Base-by-base conservation (phyloP, 345 rosid species). In the Melaleuca quinquenervia region DNA sequence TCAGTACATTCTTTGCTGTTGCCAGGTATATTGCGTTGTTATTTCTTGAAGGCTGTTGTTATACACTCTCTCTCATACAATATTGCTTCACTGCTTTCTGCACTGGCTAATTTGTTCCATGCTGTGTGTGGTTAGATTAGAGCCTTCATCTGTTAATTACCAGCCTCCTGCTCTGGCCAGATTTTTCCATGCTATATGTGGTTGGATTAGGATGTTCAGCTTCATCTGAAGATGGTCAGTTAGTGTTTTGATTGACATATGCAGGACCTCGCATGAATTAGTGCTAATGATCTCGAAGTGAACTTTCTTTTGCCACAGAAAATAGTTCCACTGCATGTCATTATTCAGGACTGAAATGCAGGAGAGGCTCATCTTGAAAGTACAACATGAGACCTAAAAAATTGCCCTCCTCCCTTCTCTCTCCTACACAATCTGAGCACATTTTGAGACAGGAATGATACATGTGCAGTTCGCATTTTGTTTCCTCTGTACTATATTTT, bases 1-100 rank as follows among this genome's bases (percentile, higher is more conserved):
- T 93, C 95, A 92, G 91, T 84, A 96, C 98, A 83, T 96, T 96
- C 89, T 94, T 97, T 82, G 70, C 94, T 88, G 97, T 97, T 89
- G 96, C 95, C 88, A 95, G 99, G 99, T 97, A 80, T 85, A 96
- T 89, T 93, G 84, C 84, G 29, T 85, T 84, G 20, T 62, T 80
- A 36, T 45, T 82, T 87, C 82, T 24, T 50, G 15, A 53, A 21
- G 52, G 22, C 41, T 5, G n/a, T 85, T 3, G 6, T 52, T 45
- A 70, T 6, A 36, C 48, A 5, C 48, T 70, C 32, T 48, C 24
- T 36, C 26, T 36, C 80, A 36, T 70, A 36, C 48, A 36, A 70
- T 41, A 18, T 20, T 2, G 3, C 80, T 18, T 36, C 36, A 21
- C 80, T 18, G 80, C 48, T 36, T 70, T 70, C 26, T 70, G 48